phyloP scores from a whole-genome alignment of 2,329 filamentous ascomycete species.

The Daldinia sp. region DNA sequence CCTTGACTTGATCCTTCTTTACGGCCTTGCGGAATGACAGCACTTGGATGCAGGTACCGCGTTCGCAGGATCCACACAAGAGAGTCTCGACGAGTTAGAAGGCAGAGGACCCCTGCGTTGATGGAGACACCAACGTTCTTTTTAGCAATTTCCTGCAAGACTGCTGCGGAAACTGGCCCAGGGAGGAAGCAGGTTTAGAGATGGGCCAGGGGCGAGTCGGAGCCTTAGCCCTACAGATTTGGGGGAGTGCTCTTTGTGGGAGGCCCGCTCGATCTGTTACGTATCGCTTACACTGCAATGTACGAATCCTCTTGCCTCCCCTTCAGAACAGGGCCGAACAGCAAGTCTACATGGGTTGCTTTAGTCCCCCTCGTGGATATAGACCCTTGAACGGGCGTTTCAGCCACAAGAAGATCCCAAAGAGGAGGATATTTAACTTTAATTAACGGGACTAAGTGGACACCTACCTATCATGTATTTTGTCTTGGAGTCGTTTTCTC shows the following conservation, averaged over 20 bases:
- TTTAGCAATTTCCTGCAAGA: constrained; percentile 19
- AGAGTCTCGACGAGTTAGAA: constrained; percentile 25
- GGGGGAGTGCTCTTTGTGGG: constrained; percentile 11
- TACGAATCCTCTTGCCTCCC: constrained; percentile 33
- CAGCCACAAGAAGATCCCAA: constrained; percentile 31
- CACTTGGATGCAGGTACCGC: constrained; percentile 42
- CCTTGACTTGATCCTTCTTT: constrained; percentile 32
- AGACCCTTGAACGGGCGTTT: constrained; percentile 31
- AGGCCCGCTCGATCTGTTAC: constrained; percentile 35
- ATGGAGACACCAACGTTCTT: constrained; percentile 20
- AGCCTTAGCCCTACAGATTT: constrained; percentile 10
- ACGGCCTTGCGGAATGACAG: constrained; percentile 32
- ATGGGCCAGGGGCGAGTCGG: constrained; percentile 13
- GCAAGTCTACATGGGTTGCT: constrained; percentile 27
- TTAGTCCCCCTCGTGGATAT: constrained; percentile 34
- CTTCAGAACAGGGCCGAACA: constrained; percentile 34
- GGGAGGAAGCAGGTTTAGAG: constrained; percentile 17
- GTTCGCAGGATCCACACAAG: constrained; percentile 35
- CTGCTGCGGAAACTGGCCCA: constrained; percentile 19
- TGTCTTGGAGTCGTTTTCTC: background rate
- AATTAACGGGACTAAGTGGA: constrained; percentile 25
- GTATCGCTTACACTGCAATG: constrained; percentile 34
- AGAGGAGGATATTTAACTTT: constrained; percentile 27
- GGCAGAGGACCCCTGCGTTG: constrained; percentile 6
- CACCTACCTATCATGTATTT: constrained; percentile 22